phyloP scores from a whole-genome alignment of 805 yeast species.

The Clavispora fructus region DNA sequence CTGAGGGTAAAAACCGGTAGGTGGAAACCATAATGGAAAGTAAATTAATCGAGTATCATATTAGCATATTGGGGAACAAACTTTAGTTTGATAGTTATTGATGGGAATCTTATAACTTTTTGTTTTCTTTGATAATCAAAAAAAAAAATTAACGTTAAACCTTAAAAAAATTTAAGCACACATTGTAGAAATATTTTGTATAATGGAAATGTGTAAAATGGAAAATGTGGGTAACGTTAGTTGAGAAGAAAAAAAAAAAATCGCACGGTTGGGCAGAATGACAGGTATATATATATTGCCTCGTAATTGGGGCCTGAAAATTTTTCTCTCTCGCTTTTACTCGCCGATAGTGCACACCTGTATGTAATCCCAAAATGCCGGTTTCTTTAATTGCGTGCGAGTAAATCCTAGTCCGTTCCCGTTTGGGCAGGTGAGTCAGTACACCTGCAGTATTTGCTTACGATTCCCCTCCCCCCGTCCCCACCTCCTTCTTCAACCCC shows the following conservation, averaged over 20 bases:
- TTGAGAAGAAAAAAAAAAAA: slow-evolving; percentile 3
- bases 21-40: slow-evolving; percentile 33
- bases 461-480: neutral
- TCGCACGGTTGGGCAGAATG: slow-evolving; percentile 1
- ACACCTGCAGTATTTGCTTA: neutral
- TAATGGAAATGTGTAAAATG: slow-evolving; percentile 1
- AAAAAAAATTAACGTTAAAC: slow-evolving; percentile 15
- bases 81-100: slow-evolving; percentile 22
- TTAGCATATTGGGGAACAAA: slow-evolving; percentile 25
- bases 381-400: neutral
- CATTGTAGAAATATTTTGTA: slow-evolving; percentile 19
- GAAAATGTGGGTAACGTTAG: slow-evolving; percentile 3
- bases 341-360: neutral
- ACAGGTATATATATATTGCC: slow-evolving; percentile 6
- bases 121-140: slow-evolving; percentile 12
- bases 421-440: slow-evolving; percentile 5
- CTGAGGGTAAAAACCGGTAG: slow-evolving; percentile 11
- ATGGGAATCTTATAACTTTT: slow-evolving; percentile 13
- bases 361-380: neutral
- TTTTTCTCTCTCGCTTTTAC: slow-evolving; percentile 2
- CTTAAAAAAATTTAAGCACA: slow-evolving; percentile 30
- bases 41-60: slow-evolving; percentile 17
- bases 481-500: neutral
- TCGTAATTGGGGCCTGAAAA: slow-evolving; percentile 6
- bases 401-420: slow-evolving; percentile 1